Evolutionary conservation across 1,139 yeast species (phyloP).

Genomic region (Taiozyma sp.): DNA sequence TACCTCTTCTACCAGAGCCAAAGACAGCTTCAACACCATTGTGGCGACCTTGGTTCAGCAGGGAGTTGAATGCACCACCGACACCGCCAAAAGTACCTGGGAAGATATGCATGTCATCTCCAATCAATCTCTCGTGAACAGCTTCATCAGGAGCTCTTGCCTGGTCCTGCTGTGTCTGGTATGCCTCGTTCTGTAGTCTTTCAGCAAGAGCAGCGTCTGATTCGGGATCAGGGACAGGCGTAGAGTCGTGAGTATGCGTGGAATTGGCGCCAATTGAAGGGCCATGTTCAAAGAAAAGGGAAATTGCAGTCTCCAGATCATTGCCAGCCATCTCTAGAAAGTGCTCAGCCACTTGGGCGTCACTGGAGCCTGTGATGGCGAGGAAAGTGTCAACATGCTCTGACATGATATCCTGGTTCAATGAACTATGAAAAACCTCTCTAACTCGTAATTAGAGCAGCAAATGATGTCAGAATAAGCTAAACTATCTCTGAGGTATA

Average conservation of each 20-base stretch:
- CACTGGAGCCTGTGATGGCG: constrained; percentile 78
- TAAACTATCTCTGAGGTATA: neutral
- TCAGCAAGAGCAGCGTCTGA: constrained; percentile 60
- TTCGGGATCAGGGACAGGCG: constrained; percentile 1
- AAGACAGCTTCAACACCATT: constrained; percentile 31
- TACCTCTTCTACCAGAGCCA: constrained; percentile 34
- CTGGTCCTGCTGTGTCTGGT: constrained; percentile 35
- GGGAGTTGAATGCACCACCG: constrained; percentile 30
- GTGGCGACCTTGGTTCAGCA: constrained; percentile 17
- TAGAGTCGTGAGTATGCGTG: neutral
- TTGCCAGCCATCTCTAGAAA: constrained; percentile 78
- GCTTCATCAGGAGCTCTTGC: constrained; percentile 73
- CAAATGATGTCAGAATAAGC: neutral
- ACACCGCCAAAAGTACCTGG: constrained; percentile 33
- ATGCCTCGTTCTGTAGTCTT: constrained; percentile 62
- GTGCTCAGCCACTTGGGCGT: constrained; percentile 65
- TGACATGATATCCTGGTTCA: constrained; percentile 24
- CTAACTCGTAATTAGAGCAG: neutral
- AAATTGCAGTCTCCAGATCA: constrained; percentile 80
- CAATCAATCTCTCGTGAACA: constrained; percentile 76
- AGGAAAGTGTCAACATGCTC: constrained; percentile 69
- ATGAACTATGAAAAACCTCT: neutral
- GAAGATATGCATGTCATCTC: constrained; percentile 31
- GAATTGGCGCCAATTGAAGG: constrained; percentile 20
- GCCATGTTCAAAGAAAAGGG: constrained; percentile 77